Conservation (phyloP, 257 asterid species). For the Gentiana macrophylla region DNA sequence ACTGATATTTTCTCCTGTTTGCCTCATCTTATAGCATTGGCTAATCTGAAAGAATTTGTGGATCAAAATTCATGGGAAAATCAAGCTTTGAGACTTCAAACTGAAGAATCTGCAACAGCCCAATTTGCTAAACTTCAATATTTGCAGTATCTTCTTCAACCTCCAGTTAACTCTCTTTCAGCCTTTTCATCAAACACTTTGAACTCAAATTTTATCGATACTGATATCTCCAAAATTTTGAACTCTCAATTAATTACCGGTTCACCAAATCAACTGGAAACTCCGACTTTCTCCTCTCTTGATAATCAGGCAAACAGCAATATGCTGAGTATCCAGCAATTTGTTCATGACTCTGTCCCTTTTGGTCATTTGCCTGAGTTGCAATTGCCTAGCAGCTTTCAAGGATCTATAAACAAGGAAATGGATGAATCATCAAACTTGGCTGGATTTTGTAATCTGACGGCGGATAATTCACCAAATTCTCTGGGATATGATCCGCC, state of each 20-base stretch:
- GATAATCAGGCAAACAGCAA: conserved; percentile 1
- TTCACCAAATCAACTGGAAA: conserved; percentile 5
- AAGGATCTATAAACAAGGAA: conserved; percentile 7
- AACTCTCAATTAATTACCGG: conserved; percentile 14
- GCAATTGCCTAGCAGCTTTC: conserved; percentile 22
- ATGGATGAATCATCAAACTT: neutral
- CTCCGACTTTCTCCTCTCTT: conserved; percentile 13
- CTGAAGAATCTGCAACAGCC: conserved; percentile 42
- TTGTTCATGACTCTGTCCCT: conserved; percentile 22
- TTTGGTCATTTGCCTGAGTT: conserved; percentile 55
- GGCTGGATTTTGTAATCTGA: neutral
- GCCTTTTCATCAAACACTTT: conserved; percentile 6
- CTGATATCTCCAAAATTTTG: conserved; percentile 16
- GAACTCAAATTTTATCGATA: conserved; percentile 11
- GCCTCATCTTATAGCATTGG: conserved; percentile 67
- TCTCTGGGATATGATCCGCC: conserved; percentile 23
- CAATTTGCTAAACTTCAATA: conserved; percentile 55
- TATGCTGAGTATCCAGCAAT: conserved; percentile 5
- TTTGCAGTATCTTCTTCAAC: conserved; percentile 37
- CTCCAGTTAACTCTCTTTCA: conserved; percentile 11
- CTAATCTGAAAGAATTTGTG: conserved; percentile 48
- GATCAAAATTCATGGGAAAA: conserved; percentile 56
- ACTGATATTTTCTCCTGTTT: conserved; percentile 58
- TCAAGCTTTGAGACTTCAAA: conserved; percentile 47
- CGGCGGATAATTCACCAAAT: conserved; percentile 21